Base-by-base conservation (phyloP, 345 rosid genomes). In the Eucalyptus sideroxylon region DNA sequence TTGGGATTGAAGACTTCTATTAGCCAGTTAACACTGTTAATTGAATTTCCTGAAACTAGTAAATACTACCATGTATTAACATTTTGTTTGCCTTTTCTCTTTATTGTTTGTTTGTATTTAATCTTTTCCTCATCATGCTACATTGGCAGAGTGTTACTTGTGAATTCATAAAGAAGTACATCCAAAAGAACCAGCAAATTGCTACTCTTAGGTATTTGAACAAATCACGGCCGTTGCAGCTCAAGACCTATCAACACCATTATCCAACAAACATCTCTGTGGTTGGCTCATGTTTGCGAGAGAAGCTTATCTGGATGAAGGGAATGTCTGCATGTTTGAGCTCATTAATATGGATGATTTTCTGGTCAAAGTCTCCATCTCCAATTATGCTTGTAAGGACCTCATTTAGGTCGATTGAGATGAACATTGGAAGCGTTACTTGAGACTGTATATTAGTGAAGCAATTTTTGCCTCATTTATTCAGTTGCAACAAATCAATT, bases 191-290 rank as follows among this genome's bases (percentile, higher is more conserved):
- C 69, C 9, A 30, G 4, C 3, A 62, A 2, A 62, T 62, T 12
- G 15, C 7, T 3, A 26, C 30, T 59, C 65, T 59, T 59, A 24
- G 65, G 30, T 59, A 59, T 59, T 11, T 24, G 15, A 26, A 59
- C 65, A 11, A 59, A 59, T 62, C 4, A 62, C 0, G 69, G 1
- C 9, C 2, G 0, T 15, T 59, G 65, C 65, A 59, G 0, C 3
- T 59, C 65, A 24, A 5, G 65, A 59, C 65, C 30, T 59, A 59
- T 59, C 14, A 24, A 59, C n/a, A 5, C 65, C 11, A 26, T 24
- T 59, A 0, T 59, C 4, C 2, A 26, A 7, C n/a, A 10, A 59
- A 59, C n/a, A 59, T 26, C 6, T 59, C n/a, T 24, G 15, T 59
- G 15, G n/a, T 59, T 59, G 34, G 11, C 60, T 3, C 60, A 55